Percentiles rank a stretch among this genome's conserved stretches.
phyloP scores from a whole-genome alignment of 1,139 yeast species.

The Taphrina flavorubra region DNA sequence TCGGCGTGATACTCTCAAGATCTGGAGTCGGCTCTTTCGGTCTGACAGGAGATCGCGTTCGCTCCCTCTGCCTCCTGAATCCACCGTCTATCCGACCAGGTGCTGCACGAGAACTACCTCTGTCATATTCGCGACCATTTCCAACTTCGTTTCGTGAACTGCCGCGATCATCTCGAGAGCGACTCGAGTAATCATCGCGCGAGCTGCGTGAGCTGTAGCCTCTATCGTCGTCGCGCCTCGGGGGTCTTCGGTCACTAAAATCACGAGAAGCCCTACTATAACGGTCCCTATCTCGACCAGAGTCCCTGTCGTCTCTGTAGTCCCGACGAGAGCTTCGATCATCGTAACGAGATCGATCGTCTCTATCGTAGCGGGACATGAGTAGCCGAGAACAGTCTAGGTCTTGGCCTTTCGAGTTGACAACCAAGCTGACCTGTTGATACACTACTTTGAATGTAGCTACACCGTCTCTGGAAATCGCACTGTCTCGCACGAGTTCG shows the following conservation, averaged over 20 bases:
- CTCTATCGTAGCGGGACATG: conserved; percentile 25
- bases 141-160: conserved; percentile 41
- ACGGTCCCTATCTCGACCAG: conserved; percentile 46
- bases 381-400: background rate
- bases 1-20: conserved; percentile 53
- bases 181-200: conserved; percentile 40
- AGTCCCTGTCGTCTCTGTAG: conserved; percentile 44
- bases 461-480: background rate
- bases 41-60: conserved; percentile 43
- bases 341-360: conserved; percentile 30
- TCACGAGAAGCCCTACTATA: conserved; percentile 46
- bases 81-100: conserved; percentile 43
- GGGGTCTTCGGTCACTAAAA: conserved; percentile 45
- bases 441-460: background rate
- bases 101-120: conserved; percentile 41
- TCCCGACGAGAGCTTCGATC: conserved; percentile 40
- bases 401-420: background rate
- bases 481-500: background rate
- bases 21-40: conserved; percentile 46
- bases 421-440: background rate
- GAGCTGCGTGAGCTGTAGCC: conserved; percentile 44
- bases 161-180: conserved; percentile 37
- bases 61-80: conserved; percentile 38
- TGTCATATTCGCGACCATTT: conserved; percentile 43
- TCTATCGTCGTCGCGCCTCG: conserved; percentile 31